These are phyloP conservation scores for Leccinum longicurvipes DNA, from an alignment of 768 basidiomycete genomes.

Conservation along the genomic window DNA sequence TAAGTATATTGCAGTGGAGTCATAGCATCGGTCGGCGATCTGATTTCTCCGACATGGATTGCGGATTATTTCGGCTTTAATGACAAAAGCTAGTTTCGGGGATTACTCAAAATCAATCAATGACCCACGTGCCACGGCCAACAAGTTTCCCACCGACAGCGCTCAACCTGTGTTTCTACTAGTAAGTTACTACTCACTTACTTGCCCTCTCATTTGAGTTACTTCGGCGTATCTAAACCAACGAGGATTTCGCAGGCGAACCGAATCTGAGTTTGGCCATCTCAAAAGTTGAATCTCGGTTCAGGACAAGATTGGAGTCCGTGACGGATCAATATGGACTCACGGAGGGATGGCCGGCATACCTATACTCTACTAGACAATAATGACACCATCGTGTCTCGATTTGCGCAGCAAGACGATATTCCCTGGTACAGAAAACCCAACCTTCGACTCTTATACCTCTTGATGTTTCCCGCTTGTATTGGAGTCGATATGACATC, in stretches of 20 bases:
- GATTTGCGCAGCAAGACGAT: background rate
- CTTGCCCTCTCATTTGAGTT: background rate
- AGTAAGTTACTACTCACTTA: too few relatives aligned
- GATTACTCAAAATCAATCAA: too few relatives aligned
- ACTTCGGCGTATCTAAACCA: background rate
- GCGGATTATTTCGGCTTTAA: too few relatives aligned
- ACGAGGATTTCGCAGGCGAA: background rate
- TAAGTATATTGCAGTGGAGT: too few relatives aligned
- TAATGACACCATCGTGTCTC: background rate
- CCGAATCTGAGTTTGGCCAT: background rate
- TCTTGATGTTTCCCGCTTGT: background rate
- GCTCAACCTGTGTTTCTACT: too few relatives aligned
- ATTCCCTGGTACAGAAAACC: conserved; percentile 55
- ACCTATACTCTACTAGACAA: background rate
- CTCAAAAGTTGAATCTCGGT: background rate
- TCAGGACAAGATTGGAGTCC: background rate
- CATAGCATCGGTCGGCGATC: too few relatives aligned
- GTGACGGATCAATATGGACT: background rate
- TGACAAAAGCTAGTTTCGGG: too few relatives aligned
- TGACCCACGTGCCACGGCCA: too few relatives aligned
- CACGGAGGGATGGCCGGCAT: background rate
- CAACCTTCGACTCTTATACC: conserved; percentile 17
- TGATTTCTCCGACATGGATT: too few relatives aligned
- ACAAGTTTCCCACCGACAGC: too few relatives aligned
- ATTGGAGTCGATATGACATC: background rate